A percentile compares a stretch with the other conserved stretches of the same genome.
Evolutionary conservation across 1,284 basidiomycete species (phyloP).

Genomic region (Trametes hirsuta): DNA sequence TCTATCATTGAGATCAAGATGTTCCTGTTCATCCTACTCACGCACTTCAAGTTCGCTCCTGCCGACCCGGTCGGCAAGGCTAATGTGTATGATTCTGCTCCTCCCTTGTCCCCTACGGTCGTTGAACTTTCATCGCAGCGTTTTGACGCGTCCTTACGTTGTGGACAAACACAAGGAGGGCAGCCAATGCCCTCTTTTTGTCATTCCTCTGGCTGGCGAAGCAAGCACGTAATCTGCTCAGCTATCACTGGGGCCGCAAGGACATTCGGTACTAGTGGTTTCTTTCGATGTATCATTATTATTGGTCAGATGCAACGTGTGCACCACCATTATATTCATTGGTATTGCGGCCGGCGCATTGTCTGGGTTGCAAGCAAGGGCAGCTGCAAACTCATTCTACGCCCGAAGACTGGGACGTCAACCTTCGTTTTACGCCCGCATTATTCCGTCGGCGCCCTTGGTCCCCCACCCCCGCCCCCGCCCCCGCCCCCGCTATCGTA

Average conservation of each 20-base stretch:
- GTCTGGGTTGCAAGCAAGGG: too few species aligned
- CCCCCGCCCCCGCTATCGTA: too few species aligned
- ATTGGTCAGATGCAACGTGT: too few species aligned
- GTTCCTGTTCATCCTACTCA: constrained; percentile 70
- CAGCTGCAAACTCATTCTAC: too few species aligned
- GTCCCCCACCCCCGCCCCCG: too few species aligned
- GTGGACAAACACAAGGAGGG: constrained; percentile 61
- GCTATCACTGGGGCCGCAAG: not conserved
- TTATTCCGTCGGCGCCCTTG: too few species aligned
- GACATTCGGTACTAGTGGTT: too few species aligned
- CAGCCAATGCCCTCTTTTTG: constrained; percentile 67
- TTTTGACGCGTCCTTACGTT: constrained; percentile 74
- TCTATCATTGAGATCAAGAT: constrained; percentile 81
- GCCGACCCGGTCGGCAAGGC: constrained; percentile 63
- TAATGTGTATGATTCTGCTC: constrained; percentile 57
- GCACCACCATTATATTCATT: too few species aligned
- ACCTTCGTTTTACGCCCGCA: too few species aligned
- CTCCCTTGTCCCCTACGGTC: not conserved
- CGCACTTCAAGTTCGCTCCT: constrained; percentile 63
- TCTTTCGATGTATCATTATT: too few species aligned
- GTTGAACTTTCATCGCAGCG: constrained; percentile 43
- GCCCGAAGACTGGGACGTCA: too few species aligned
- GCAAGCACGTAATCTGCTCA: not conserved
- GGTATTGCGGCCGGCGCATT: too few species aligned
- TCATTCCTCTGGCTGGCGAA: constrained; percentile 41